A percentile compares a stretch with the other conserved stretches of the same genome.
Evolutionary conservation across 1,139 yeast species (phyloP).

Genomic region (Nakaseomyces uthaithaninus): DNA sequence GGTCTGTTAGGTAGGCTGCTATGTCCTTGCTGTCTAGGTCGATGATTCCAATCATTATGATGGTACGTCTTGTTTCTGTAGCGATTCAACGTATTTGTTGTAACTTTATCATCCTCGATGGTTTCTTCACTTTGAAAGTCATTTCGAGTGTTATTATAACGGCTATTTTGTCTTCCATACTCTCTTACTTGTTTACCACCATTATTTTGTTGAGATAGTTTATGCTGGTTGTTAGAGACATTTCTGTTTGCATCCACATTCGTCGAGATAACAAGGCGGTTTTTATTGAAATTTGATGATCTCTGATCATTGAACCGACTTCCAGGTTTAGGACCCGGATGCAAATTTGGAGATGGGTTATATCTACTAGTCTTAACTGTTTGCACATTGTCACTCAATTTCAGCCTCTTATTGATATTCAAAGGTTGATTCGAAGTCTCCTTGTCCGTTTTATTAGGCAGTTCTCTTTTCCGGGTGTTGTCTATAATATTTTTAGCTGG

Average conservation of each 20-base stretch:
- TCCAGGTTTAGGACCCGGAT: neutral
- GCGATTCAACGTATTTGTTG: constrained; percentile 3
- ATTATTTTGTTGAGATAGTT: neutral
- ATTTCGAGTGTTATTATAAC: neutral
- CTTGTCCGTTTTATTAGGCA: neutral
- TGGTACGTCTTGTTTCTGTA: constrained; percentile 1
- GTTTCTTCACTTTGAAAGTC: neutral
- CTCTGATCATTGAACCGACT: neutral
- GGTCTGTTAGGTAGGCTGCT: constrained; percentile 1
- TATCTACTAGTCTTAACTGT: neutral
- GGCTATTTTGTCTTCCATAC: neutral
- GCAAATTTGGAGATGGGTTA: neutral
- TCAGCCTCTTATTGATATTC: neutral
- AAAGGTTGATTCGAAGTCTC: neutral
- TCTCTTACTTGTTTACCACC: neutral
- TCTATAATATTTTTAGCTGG: constrained; percentile 1
- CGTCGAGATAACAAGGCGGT: constrained; percentile 3
- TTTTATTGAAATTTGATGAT: neutral
- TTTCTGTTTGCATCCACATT: neutral
- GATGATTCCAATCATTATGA: neutral
- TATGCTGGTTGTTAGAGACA: neutral
- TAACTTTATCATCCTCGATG: neutral
- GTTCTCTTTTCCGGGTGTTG: neutral
- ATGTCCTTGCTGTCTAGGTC: constrained; percentile 1
- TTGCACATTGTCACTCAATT: neutral